phyloP scores from a whole-genome alignment of 2,329 filamentous ascomycete genomes.

The Pezicula rhizophila region DNA sequence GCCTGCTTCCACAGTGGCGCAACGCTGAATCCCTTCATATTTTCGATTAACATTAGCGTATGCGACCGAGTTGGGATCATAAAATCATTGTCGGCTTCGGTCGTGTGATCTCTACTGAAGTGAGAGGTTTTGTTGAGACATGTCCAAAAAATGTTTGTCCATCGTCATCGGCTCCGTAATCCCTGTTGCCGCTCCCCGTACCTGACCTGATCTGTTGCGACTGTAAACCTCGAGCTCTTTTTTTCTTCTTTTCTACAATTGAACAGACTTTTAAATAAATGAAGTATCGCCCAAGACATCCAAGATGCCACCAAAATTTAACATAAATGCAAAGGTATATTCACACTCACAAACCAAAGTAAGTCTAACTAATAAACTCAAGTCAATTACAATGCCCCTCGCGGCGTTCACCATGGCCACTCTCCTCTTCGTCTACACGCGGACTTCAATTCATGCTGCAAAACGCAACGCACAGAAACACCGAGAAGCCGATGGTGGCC shows the following conservation, averaged over 20 bases:
- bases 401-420: slow-evolving; percentile 50
- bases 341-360: neutral
- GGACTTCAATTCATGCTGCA: slow-evolving; percentile 59
- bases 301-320: slow-evolving; percentile 21
- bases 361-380: neutral
- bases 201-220: neutral
- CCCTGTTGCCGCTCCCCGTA: neutral
- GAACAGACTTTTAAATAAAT: too few relatives aligned
- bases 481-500: slow-evolving; percentile 50
- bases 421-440: slow-evolving; percentile 50
- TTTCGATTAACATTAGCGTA: neutral
- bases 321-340: slow-evolving; percentile 20
- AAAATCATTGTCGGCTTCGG: slow-evolving; percentile 4
- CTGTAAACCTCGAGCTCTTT: neutral
- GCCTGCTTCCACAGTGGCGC: slow-evolving; percentile 8
- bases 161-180: neutral
- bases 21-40: slow-evolving; percentile 22
- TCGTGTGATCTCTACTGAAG: neutral
- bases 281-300: neutral
- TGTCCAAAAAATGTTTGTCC: neutral
- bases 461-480: slow-evolving; percentile 58
- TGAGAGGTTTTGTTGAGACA: neutral
- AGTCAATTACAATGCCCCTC: slow-evolving; percentile 39
- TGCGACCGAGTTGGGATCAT: neutral
- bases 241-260: neutral